These are phyloP conservation scores for Emericellopsis terricola DNA, from an alignment of 495 filamentous ascomycete genomes.

Conservation along the genomic window DNA sequence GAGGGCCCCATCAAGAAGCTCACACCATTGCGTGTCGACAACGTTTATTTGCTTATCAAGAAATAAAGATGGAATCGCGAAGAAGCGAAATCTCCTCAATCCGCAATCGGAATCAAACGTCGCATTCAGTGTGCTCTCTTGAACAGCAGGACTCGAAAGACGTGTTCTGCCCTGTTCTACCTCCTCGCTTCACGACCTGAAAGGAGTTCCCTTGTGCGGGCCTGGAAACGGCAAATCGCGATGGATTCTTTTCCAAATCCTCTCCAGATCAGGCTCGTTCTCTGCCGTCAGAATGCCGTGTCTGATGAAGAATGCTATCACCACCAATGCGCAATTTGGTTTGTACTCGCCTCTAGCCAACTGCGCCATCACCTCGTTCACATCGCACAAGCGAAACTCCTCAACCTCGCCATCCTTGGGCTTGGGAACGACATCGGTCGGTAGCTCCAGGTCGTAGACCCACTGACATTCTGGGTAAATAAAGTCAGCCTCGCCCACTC, in stretches of 20 bases:
- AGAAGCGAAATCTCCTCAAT: too few relatives aligned
- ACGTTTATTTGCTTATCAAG: conserved; percentile 86
- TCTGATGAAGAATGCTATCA: conserved; percentile 81
- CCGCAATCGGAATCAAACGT: too few relatives aligned
- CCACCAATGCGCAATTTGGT: conserved; percentile 73
- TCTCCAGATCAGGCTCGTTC: conserved; percentile 66
- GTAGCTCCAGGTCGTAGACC: conserved; percentile 75
- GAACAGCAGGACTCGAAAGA: too few relatives aligned
- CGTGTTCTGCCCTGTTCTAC: too few relatives aligned
- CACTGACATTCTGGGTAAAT: conserved; percentile 87
- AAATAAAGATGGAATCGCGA: conserved; percentile 33
- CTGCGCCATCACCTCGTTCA: conserved; percentile 55
- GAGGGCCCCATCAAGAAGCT: conserved; percentile 94
- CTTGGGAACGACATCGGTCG: conserved; percentile 42
- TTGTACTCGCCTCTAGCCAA: conserved; percentile 68
- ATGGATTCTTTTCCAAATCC: conserved; percentile 61
- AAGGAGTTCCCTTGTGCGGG: conserved; percentile 38
- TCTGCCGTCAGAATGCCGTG: conserved; percentile 66
- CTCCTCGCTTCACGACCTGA: too few relatives aligned
- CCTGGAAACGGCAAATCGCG: conserved; percentile 67
- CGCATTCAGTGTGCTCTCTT: too few relatives aligned
- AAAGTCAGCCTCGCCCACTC: conserved; percentile 74
- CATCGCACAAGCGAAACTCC: conserved; percentile 56
- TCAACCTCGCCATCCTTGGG: conserved; percentile 82
- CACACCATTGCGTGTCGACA: conserved; percentile 72